A percentile compares a stretch with the other conserved stretches of the same genome.
phyloP scores from a whole-genome alignment of 2,329 filamentous ascomycete genomes.

The Colletotrichum paranaense region DNA sequence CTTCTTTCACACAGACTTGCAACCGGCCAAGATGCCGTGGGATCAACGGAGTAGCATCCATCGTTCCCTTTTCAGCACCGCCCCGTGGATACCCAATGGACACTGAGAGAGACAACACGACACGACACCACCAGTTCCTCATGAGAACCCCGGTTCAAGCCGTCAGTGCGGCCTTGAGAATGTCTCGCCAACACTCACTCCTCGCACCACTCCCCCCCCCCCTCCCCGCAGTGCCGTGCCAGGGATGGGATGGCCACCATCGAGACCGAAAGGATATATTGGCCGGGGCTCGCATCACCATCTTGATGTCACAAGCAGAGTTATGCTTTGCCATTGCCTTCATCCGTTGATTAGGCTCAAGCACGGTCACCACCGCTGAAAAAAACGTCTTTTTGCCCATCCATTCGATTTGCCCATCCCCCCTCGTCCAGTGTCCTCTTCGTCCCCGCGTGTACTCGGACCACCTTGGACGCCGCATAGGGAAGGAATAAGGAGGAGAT shows the following conservation, averaged over 20 bases:
- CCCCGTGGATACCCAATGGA: constrained; percentile 7
- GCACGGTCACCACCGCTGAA: constrained; percentile 22
- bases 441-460: constrained; percentile 1
- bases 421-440: constrained; percentile 6
- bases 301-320: constrained; percentile 15
- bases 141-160: constrained; percentile 20
- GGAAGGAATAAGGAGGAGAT: constrained; percentile 17
- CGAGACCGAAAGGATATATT: constrained; percentile 26
- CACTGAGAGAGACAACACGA: constrained; percentile 27
- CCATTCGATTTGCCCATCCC: constrained; percentile 12
- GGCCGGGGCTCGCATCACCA: constrained; percentile 19
- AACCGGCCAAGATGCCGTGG: constrained; percentile 27
- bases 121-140: constrained; percentile 23
- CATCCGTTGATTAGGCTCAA: constrained; percentile 24
- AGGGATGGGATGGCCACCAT: constrained; percentile 8
- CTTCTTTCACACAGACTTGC: constrained; percentile 23
- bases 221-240: constrained; percentile 2
- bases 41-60: constrained; percentile 21
- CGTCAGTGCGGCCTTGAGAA: constrained; percentile 26
- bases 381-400: constrained; percentile 19
- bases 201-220: constrained; percentile 8
- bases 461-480: not conserved
- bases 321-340: constrained; percentile 25
- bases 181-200: constrained; percentile 21
- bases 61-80: constrained; percentile 16